These are phyloP conservation scores for Euclidium syriacum DNA, from an alignment of 345 rosid genomes.

Conservation along the genomic window DNA sequence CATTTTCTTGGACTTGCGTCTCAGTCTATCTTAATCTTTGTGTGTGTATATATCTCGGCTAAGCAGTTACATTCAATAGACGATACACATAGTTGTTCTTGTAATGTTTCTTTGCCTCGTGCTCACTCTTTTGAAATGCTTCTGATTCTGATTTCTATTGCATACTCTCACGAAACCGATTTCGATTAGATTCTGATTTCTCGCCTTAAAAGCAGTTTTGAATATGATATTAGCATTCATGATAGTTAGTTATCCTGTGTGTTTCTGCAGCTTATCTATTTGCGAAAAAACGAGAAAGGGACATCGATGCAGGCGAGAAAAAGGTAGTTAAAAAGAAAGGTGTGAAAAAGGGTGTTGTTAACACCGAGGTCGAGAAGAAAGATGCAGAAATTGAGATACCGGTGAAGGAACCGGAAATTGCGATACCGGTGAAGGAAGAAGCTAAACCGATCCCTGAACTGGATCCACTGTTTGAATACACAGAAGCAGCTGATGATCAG, in stretches of 20 bases:
- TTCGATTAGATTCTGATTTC: not conserved
- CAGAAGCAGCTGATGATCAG: conserved; percentile 18
- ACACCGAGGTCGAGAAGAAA: conserved; percentile 25
- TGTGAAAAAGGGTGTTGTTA: conserved; percentile 26
- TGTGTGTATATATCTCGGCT: not conserved
- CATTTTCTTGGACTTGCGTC: no score
- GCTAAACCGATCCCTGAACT: conserved; percentile 1
- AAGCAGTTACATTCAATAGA: not conserved
- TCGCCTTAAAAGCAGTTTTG: conserved; percentile 6
- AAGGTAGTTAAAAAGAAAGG: conserved; percentile 24
- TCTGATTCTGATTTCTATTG: not conserved
- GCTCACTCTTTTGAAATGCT: not conserved
- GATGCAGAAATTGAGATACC: conserved; percentile 18
- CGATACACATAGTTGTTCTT: not conserved
- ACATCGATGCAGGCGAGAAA: conserved; percentile 14
- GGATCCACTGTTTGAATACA: conserved; percentile 21
- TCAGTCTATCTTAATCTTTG: not conserved
- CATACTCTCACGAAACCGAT: not conserved
- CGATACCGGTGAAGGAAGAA: conserved; percentile 20
- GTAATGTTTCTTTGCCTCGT: not conserved
- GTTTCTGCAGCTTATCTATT: conserved; percentile 61
- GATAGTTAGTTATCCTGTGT: not conserved
- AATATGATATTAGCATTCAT: not conserved
- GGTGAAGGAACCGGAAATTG: conserved; percentile 23
- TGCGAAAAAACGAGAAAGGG: conserved; percentile 45